These are phyloP conservation scores for Glebionis coronaria DNA, from an alignment of 129 eudicot genomes.

Conservation along the genomic window DNA sequence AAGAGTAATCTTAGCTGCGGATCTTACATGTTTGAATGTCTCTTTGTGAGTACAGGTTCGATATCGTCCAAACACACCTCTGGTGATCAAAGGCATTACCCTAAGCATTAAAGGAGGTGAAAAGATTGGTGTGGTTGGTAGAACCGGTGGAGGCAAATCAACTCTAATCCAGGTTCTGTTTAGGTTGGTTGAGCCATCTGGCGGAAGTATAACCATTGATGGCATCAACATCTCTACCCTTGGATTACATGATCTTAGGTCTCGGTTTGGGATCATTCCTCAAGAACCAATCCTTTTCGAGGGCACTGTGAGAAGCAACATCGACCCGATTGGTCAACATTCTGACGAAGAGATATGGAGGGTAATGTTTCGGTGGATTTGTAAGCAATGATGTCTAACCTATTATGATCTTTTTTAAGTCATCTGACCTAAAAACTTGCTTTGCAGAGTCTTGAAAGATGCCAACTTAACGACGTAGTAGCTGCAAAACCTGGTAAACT, in stretches of 20 bases:
- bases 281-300: slow-evolving; percentile 83
- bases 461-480: slow-evolving; percentile 73
- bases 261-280: slow-evolving; percentile 85
- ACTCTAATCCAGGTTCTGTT: slow-evolving; percentile 78
- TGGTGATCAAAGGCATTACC: slow-evolving; percentile 65
- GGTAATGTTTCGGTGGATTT: slow-evolving; percentile 32
- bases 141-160: slow-evolving; percentile 91
- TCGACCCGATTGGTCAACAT: slow-evolving; percentile 65
- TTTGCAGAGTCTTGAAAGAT: slow-evolving; percentile 71
- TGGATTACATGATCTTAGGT: slow-evolving; percentile 85
- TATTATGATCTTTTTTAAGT: not conserved
- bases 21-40: slow-evolving; percentile 4
- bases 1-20: not conserved
- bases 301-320: slow-evolving; percentile 84
- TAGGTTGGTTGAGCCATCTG: slow-evolving; percentile 72
- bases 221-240: slow-evolving; percentile 61
- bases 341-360: slow-evolving; percentile 81
- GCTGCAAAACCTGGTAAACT: slow-evolving; percentile 67
- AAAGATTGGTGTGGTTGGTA: slow-evolving; percentile 85
- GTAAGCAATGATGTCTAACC: not conserved
- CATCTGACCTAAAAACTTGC: slow-evolving; percentile 4
- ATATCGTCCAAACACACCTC: slow-evolving; percentile 62
- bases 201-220: slow-evolving; percentile 63
- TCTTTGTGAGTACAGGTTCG: slow-evolving; percentile 46
- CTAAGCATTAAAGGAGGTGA: slow-evolving; percentile 65